A percentile compares a stretch with the other conserved stretches of the same genome.
phyloP scores from a whole-genome alignment of 1,284 basidiomycete genomes.

The Sphagnurus paluster region DNA sequence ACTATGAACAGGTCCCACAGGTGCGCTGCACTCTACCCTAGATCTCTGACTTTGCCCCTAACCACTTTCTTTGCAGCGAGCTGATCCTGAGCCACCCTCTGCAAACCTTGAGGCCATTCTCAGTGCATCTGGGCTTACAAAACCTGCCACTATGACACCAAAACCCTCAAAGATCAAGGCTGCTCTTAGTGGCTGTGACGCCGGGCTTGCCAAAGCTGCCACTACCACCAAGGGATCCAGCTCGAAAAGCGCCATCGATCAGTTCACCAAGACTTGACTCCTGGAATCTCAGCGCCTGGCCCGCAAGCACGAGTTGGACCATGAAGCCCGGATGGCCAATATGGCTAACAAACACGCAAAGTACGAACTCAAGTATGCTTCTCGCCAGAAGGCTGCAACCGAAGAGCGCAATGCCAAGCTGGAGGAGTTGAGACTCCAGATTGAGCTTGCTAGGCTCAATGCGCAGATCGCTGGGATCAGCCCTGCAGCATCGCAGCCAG shows the following conservation, averaged over 20 bases:
- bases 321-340: slow-evolving; percentile 11
- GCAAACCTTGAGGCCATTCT: background rate
- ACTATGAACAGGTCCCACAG: background rate
- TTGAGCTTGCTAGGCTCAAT: background rate
- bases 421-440: background rate
- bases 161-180: background rate
- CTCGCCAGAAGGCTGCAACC: background rate
- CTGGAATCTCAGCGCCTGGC: slow-evolving; percentile 8
- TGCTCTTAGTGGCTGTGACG: background rate
- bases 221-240: background rate
- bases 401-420: background rate
- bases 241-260: too few relatives aligned
- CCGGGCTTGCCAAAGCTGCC: background rate
- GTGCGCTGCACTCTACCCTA: background rate
- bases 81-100: too few relatives aligned
- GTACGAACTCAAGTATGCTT: slow-evolving; percentile 14
- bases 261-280: slow-evolving; percentile 1
- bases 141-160: background rate
- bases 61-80: background rate
- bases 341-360: slow-evolving; percentile 13
- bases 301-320: slow-evolving; percentile 14
- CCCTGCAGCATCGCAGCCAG: too few relatives aligned
- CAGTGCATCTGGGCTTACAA: background rate
- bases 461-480: background rate
- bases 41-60: background rate